Base-by-base conservation (phyloP, 2,329 filamentous ascomycete species). In the Passalora sequoiae region DNA sequence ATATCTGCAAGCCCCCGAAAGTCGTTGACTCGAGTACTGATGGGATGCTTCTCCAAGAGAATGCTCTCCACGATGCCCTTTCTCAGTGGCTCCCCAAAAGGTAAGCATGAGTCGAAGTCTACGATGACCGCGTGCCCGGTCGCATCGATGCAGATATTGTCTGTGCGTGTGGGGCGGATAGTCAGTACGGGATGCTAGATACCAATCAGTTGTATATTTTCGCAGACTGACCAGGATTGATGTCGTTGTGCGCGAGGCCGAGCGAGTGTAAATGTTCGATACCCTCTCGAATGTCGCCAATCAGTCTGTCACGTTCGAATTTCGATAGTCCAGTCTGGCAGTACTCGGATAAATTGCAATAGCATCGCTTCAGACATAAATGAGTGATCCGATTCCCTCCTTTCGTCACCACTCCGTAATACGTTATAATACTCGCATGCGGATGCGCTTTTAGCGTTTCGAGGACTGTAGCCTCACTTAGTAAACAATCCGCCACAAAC, bases 51-150 rank as follows among this genome's bases (percentile, higher is more conserved):
- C 9, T 44, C 38, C 40, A 40, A 20, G 15, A 37, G 21, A 15
- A 25, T 24, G 10, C 45, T 39, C 48, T 33, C 40, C 7, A 50
- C 58, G 10, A 53, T 53, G 3, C 56, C 60, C 25, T 60, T 60
- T 27, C 55, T 44, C 10, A 65, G 47, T 15, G 38, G 13, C 40
- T 58, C 28, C 4, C 62, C 61, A 37, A 63, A 58, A 2, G 54
- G 53, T 19, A 55, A 37, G 38, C 61, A 66, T 21, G 62, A 62
- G 36, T 62, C 66, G 47, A 64, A 66, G 46, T 68, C 65, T 27
- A 68, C 57, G 33, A 69, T 54, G 21, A 64, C 53, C 6, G 66
- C 54, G 4, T 47, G 48, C 13, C 59, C 58, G 24, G 46, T 33
- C 16, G 50, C 49, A 49, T 64, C 55, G 16, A 69, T 32, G 50